Conservation (phyloP, 352 stramenopile species). For the Phytophthora litchii region DNA sequence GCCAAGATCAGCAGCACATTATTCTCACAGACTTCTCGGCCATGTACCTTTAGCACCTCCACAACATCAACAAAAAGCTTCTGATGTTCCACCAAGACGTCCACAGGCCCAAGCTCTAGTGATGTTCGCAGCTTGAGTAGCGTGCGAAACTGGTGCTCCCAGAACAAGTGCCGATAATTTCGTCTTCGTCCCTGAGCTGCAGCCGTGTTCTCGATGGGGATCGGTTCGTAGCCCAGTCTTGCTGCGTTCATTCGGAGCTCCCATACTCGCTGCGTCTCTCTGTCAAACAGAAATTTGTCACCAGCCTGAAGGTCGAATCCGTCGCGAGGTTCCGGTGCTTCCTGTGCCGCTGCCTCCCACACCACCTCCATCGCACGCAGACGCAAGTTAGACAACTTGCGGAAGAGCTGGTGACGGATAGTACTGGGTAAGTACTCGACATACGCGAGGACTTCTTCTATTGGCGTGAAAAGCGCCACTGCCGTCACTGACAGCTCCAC, state of each 20-base stretch:
- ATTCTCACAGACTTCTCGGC: constrained; percentile 56
- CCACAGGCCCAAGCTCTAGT: background rate
- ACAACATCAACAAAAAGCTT: constrained; percentile 67
- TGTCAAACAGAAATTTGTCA: constrained; percentile 48
- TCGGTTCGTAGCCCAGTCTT: constrained; percentile 11
- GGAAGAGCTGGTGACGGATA: constrained; percentile 51
- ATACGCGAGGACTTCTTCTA: constrained; percentile 46
- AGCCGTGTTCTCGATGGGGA: constrained; percentile 23
- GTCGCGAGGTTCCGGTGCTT: constrained; percentile 18
- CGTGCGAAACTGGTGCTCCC: constrained; percentile 63
- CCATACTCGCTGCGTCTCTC: constrained; percentile 44
- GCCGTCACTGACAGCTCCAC: constrained; percentile 36
- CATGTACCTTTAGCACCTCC: constrained; percentile 61
- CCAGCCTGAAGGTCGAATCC: constrained; percentile 23
- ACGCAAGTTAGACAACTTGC: constrained; percentile 44
- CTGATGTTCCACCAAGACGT: constrained; percentile 8
- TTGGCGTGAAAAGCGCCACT: constrained; percentile 36
- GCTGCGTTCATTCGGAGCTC: constrained; percentile 26
- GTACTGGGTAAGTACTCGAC: constrained; percentile 48
- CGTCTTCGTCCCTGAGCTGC: constrained; percentile 31
- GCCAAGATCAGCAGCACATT: constrained; percentile 53
- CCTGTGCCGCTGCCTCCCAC: constrained; percentile 30
- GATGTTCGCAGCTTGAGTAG: constrained; percentile 45
- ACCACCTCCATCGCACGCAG: constrained; percentile 56
- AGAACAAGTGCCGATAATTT: constrained; percentile 53